Conservation (phyloP, 169 alveolate species). For the Theileria luwenshuni region DNA sequence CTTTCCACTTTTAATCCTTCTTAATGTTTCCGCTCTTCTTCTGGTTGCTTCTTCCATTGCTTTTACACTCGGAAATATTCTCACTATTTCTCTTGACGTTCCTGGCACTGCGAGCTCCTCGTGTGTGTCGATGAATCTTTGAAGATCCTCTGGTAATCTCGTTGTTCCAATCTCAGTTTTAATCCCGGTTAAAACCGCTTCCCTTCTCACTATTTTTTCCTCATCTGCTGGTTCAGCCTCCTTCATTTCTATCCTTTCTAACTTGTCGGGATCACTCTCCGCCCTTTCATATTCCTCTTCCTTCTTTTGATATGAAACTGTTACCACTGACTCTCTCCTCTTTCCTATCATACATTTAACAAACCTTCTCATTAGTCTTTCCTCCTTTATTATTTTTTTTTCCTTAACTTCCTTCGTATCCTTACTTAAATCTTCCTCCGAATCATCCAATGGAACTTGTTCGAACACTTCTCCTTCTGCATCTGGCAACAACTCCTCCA, state of each 20-base stretch:
- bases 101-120: slow-evolving; percentile 10
- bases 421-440: background rate
- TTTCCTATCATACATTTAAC: background rate
- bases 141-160: background rate
- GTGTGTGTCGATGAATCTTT: background rate
- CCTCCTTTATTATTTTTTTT: background rate
- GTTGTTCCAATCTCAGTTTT: slow-evolving; percentile 13
- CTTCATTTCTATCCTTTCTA: background rate
- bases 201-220: background rate
- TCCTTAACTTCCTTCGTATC: background rate
- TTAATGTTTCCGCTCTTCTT: background rate
- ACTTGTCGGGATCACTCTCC: background rate
- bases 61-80: background rate
- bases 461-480: background rate
- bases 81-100: background rate
- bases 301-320: background rate
- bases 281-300: background rate
- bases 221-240: background rate
- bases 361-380: background rate
- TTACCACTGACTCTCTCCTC: slow-evolving; percentile 1
- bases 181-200: slow-evolving; percentile 2
- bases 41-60: background rate
- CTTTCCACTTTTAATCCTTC: background rate
- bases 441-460: background rate
- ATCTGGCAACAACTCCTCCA: background rate